Conservation (phyloP, 2,329 filamentous ascomycete genomes). For the Cytospora piceae region DNA sequence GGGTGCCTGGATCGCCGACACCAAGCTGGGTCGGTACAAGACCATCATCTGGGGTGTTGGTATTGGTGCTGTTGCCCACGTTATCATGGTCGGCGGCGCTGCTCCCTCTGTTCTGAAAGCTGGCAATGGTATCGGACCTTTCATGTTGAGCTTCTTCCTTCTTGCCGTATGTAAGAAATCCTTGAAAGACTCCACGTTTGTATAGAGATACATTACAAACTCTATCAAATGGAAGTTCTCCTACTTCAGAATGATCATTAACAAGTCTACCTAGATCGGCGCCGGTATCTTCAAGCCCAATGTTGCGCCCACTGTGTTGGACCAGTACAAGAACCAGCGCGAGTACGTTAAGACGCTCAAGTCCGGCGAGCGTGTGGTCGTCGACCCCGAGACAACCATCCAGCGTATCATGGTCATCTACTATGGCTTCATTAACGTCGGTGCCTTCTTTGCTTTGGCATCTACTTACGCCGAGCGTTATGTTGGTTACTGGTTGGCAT, state of each 20-base stretch:
- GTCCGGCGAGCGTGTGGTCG: slow-evolving; percentile 49
- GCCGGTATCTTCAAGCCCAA: slow-evolving; percentile 74
- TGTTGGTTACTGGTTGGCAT: slow-evolving; percentile 75
- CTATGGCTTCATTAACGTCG: slow-evolving; percentile 69
- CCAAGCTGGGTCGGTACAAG: slow-evolving; percentile 67
- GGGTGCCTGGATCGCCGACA: slow-evolving; percentile 64
- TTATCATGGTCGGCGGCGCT: slow-evolving; percentile 67
- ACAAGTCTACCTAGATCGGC: no score
- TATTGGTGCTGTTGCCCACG: slow-evolving; percentile 64
- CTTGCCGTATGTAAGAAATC: no score
- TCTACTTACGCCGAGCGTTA: slow-evolving; percentile 74
- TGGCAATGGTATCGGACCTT: slow-evolving; percentile 59
- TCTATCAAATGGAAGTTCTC: no score
- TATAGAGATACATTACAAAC: no score
- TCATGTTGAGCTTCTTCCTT: slow-evolving; percentile 63
- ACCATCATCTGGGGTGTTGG: slow-evolving; percentile 62
- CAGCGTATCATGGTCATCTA: slow-evolving; percentile 55
- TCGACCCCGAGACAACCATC: slow-evolving; percentile 50
- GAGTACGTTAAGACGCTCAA: slow-evolving; percentile 47
- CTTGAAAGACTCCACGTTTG: no score
- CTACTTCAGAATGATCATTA: no score
- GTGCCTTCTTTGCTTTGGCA: slow-evolving; percentile 60
- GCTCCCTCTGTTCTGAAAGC: slow-evolving; percentile 60
- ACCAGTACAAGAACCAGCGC: slow-evolving; percentile 48
- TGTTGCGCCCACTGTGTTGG: slow-evolving; percentile 47